Evolutionary conservation across 2,329 filamentous ascomycete genomes (phyloP).

Genomic region (Trichoderma breve): DNA sequence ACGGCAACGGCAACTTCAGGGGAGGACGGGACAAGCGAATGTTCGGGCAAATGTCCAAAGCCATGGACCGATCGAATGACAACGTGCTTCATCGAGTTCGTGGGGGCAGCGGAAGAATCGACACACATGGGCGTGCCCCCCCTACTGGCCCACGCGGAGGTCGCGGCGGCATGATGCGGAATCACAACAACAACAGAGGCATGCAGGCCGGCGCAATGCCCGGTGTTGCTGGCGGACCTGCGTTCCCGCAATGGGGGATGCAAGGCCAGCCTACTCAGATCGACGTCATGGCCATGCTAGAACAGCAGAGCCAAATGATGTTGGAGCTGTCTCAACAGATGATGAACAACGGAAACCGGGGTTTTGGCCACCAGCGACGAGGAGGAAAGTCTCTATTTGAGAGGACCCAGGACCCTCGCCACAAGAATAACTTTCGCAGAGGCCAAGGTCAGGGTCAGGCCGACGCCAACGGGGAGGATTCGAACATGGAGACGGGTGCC

Average conservation of each 20-base stretch:
- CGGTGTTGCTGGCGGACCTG: constrained; percentile 6
- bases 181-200: constrained; percentile 44
- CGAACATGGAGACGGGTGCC: constrained; percentile 34
- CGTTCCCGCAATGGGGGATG: constrained; percentile 35
- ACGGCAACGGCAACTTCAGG: constrained; percentile 49
- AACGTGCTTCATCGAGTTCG: constrained; percentile 78
- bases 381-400: constrained; percentile 69
- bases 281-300: constrained; percentile 71
- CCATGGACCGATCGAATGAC: constrained; percentile 75
- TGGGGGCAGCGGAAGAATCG: constrained; percentile 75
- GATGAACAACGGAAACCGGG: constrained; percentile 54
- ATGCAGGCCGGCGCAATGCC: constrained; percentile 3
- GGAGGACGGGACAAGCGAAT: constrained; percentile 74
- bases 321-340: constrained; percentile 66
- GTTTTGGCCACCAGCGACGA: constrained; percentile 36
- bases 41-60: constrained; percentile 79
- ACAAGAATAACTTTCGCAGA: constrained; percentile 53
- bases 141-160: constrained; percentile 68
- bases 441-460: constrained; percentile 38
- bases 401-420: constrained; percentile 57
- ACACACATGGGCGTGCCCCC: constrained; percentile 68
- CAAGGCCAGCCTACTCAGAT: constrained; percentile 49
- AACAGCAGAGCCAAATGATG: constrained; percentile 87
- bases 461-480: constrained; percentile 37
- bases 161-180: constrained; percentile 48